Conservation (phyloP, 108 stramenopile species). For the Bacterosira constricta region DNA sequence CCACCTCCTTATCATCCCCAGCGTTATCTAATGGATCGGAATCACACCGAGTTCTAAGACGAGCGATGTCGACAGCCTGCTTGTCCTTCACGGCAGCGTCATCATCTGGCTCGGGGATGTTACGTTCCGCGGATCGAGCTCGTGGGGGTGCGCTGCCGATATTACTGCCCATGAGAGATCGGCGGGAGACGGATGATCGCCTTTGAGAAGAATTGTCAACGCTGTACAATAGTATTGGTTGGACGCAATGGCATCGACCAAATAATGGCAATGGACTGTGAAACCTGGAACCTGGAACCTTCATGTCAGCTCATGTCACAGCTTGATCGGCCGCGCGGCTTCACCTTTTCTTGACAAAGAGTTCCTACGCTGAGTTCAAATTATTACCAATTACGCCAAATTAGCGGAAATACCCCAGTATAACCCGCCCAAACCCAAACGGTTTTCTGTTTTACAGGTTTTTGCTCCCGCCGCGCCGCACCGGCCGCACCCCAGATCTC, state of each 20-base stretch:
- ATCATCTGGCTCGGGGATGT: constrained; percentile 14
- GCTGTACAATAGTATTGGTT: neutral
- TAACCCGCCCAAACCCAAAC: too few relatives aligned
- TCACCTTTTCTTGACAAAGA: too few relatives aligned
- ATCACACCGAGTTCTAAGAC: constrained; percentile 10
- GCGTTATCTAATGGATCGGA: constrained; percentile 21
- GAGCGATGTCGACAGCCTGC: neutral
- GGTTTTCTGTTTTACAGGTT: too few relatives aligned
- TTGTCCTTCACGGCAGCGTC: constrained; percentile 1
- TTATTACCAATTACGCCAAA: too few relatives aligned
- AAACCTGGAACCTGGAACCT: too few relatives aligned
- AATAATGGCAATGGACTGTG: too few relatives aligned
- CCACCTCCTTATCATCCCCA: constrained; percentile 3
- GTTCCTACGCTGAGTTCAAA: too few relatives aligned
- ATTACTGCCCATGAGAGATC: neutral
- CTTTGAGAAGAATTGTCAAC: neutral
- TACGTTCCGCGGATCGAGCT: constrained; percentile 19
- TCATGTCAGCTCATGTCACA: too few relatives aligned
- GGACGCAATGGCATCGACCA: neutral
- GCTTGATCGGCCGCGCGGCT: too few relatives aligned
- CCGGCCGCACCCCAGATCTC: too few relatives aligned
- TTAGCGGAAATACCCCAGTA: too few relatives aligned
- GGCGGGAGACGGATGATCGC: constrained; percentile 18
- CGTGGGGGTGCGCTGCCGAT: neutral
- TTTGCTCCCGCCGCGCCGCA: too few relatives aligned